Evolutionary conservation across 805 yeast species (phyloP), one percentile per base, ranked within the genome.

Genomic region (Metschnikowia noctiluminum): DNA sequence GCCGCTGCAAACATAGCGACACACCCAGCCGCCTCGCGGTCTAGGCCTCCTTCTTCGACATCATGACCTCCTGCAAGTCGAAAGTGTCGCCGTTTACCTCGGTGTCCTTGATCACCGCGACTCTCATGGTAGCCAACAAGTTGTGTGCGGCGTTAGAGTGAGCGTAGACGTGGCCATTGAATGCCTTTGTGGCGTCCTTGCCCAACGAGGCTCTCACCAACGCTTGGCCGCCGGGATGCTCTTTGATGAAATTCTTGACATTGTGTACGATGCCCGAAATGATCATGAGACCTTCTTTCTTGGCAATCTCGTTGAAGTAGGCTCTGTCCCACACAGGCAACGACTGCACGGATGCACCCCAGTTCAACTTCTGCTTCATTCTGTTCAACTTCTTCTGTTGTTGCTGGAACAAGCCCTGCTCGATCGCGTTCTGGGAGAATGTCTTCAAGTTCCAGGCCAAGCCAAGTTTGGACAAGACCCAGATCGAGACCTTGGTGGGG

Each of bases 101-200:
- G 43, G 83, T 75, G 54, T 84, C 91, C 65, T 82, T 77, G 51
- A 87, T 79, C 38, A 87, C 85, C 27, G 92, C 94, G 14, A 87
- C 82, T 76, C 95, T 82, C 87, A 86, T 80, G 13, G 86, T 82
- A 15, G 92, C 89, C 66, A 87, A 77, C 62, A 87, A 70, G 66
- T 87, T 87, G 66, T 85, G 90, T 21, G 94, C 95, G 52, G 95
- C 94, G 59, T 87, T 87, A 8, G 92, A 84, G 63, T 87, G 95
- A 11, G 87, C 81, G 62, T 87, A 87, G 30, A 87, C 94, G 63
- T 89, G 91, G 63, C 95, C 95, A 63, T 85, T 84, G 75, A 87
- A 87, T 1, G 91, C 94, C 63, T 78, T 79, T 12, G 92, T 84
- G 28, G 92, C 92, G 65, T 87, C 94, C 65, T 85, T 87, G 60